A percentile compares a stretch with the other conserved stretches of the same genome.
Conservation (phyloP, 495 filamentous ascomycete genomes). For the Aeminium ludgeri region DNA sequence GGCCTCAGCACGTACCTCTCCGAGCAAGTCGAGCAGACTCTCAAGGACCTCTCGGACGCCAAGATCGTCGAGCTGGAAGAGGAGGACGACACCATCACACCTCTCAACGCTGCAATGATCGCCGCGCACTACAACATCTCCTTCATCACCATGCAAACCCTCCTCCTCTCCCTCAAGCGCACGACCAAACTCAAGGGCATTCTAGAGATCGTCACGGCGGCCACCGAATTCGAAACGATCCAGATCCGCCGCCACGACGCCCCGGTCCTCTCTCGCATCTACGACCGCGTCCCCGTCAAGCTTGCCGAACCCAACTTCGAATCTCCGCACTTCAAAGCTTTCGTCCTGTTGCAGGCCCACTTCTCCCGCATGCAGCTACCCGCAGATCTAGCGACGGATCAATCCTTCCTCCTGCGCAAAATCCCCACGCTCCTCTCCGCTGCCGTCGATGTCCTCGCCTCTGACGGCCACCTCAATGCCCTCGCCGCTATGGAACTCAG, state of each 20-base stretch:
- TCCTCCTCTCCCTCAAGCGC: slow-evolving; percentile 79
- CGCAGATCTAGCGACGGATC: slow-evolving; percentile 92
- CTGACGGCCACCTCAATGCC: slow-evolving; percentile 88
- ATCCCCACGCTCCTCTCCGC: slow-evolving; percentile 79
- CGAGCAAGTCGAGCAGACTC: slow-evolving; percentile 80
- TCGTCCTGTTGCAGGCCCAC: slow-evolving; percentile 89
- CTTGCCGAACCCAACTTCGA: slow-evolving; percentile 76
- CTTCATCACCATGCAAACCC: slow-evolving; percentile 98
- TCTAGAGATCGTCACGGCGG: slow-evolving; percentile 90
- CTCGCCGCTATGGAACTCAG: slow-evolving; percentile 99
- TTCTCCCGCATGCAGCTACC: slow-evolving; percentile 95
- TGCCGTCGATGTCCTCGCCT: slow-evolving; percentile 85
- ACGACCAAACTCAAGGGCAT: slow-evolving; percentile 91
- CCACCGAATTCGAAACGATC: slow-evolving; percentile 88
- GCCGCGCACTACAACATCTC: slow-evolving; percentile 98
- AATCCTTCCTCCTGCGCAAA: slow-evolving; percentile 73
- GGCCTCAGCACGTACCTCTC: slow-evolving; percentile 88
- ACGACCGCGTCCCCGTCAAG: slow-evolving; percentile 88
- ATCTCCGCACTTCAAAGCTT: slow-evolving; percentile 95
- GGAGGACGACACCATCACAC: slow-evolving; percentile 79
- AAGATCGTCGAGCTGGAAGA: slow-evolving; percentile 96
- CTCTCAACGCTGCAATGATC: slow-evolving; percentile 92
- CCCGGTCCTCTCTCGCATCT: slow-evolving; percentile 72
- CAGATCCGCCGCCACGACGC: slow-evolving; percentile 93
- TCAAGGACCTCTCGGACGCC: slow-evolving; percentile 80